phyloP scores from a whole-genome alignment of 148 eudicot genomes.

The Pouteria glomerata region DNA sequence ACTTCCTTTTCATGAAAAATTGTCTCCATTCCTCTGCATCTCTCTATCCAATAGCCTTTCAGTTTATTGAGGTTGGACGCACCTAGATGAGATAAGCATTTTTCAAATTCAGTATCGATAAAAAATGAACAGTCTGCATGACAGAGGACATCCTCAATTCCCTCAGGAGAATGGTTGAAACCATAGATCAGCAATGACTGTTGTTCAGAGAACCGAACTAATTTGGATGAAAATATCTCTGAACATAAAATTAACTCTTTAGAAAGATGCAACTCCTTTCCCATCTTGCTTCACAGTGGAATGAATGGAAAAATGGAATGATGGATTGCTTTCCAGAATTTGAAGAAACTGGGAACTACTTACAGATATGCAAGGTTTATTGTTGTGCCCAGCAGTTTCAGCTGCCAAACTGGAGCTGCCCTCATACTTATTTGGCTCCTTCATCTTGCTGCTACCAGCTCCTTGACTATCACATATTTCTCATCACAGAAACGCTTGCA shows the following conservation, averaged over 20 bases:
- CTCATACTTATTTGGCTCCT: constrained; percentile 10
- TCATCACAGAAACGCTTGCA: not conserved
- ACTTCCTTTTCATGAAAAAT: constrained; percentile 7
- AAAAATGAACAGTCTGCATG: constrained; percentile 14
- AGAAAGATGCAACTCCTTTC: constrained; percentile 1
- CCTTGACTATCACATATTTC: constrained; percentile 2
- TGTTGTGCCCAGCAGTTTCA: not conserved
- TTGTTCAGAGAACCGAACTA: constrained; percentile 11
- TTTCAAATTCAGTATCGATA: constrained; percentile 11
- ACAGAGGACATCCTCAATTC: constrained; percentile 11
- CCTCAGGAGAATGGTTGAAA: constrained; percentile 13
- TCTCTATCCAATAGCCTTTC: constrained; percentile 36
- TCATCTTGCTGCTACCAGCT: not conserved
- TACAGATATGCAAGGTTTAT: constrained; percentile 4
- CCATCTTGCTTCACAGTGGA: constrained; percentile 4
- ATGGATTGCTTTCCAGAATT: constrained; percentile 1
- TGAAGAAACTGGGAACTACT: constrained; percentile 14
- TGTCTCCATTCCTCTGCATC: constrained; percentile 21
- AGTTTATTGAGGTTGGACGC: constrained; percentile 6
- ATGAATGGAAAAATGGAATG: constrained; percentile 18
- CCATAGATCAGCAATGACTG: constrained; percentile 18
- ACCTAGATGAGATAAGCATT: constrained; percentile 7
- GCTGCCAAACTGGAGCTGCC: constrained; percentile 15
- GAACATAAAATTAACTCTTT: constrained; percentile 18
- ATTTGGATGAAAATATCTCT: constrained; percentile 14